A percentile compares a stretch with the other conserved stretches of the same genome.
These are phyloP conservation scores for Tolypocladium tundrense DNA, from an alignment of 2,329 filamentous ascomycete species.

Conservation along the genomic window DNA sequence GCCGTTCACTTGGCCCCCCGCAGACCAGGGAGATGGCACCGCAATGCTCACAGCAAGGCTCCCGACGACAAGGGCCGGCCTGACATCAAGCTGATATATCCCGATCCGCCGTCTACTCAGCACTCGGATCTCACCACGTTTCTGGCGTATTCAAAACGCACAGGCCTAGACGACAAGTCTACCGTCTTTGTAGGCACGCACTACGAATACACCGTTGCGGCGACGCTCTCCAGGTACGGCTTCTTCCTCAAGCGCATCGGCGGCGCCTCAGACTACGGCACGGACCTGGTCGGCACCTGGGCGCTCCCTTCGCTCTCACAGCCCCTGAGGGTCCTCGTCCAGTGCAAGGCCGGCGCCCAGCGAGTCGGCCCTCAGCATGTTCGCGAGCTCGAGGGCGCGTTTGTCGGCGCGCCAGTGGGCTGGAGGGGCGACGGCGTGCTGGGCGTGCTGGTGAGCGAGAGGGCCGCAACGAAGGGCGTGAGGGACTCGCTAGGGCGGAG, in stretches of 20 bases:
- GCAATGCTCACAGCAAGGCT: neutral
- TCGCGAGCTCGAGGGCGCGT: slow-evolving; percentile 72
- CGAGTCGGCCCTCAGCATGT: slow-evolving; percentile 48
- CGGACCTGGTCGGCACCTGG: slow-evolving; percentile 68
- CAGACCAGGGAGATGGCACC: neutral
- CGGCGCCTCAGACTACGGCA: slow-evolving; percentile 56
- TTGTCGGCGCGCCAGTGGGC: slow-evolving; percentile 60
- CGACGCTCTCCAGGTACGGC: slow-evolving; percentile 46
- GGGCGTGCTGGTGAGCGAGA: slow-evolving; percentile 59
- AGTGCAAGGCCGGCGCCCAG: slow-evolving; percentile 57
- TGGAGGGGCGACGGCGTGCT: slow-evolving; percentile 59
- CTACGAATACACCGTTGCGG: slow-evolving; percentile 63
- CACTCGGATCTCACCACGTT: slow-evolving; percentile 59
- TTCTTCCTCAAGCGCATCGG: slow-evolving; percentile 59
- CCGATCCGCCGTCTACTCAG: slow-evolving; percentile 32
- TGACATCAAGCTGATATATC: slow-evolving; percentile 22
- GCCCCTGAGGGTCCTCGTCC: slow-evolving; percentile 40
- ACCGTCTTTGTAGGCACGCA: slow-evolving; percentile 61
- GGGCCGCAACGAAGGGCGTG: slow-evolving; percentile 67
- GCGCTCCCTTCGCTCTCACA: slow-evolving; percentile 29
- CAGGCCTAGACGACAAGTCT: slow-evolving; percentile 41
- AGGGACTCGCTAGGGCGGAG: slow-evolving; percentile 60
- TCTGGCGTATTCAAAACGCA: slow-evolving; percentile 49
- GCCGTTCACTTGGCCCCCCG: no score
- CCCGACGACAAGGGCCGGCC: neutral